A percentile compares a stretch with the other conserved stretches of the same genome.
Evolutionary conservation across 192 early-diverging fungal genomes (phyloP).

Genomic region (Bifiguratus adelaidae): DNA sequence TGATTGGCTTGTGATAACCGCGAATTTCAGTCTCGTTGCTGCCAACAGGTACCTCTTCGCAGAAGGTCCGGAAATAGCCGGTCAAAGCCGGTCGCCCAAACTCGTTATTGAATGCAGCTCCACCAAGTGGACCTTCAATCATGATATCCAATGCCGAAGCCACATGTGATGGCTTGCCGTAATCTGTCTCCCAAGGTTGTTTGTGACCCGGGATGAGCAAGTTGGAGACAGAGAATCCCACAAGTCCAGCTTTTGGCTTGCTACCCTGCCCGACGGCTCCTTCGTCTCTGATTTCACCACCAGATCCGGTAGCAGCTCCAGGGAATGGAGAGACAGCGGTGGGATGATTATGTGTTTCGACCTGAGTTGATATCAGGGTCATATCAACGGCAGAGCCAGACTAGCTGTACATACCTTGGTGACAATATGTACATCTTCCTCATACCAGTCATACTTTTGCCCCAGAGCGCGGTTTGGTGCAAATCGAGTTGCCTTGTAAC

Average conservation of each 20-base stretch:
- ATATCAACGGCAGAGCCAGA: not conserved
- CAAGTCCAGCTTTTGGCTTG: constrained; percentile 89
- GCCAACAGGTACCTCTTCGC: constrained; percentile 43
- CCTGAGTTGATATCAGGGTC: constrained; percentile 19
- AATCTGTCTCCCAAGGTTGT: constrained; percentile 90
- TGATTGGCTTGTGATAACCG: constrained; percentile 99
- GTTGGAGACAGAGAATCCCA: constrained; percentile 93
- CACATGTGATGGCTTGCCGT: constrained; percentile 82
- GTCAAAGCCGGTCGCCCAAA: constrained; percentile 92
- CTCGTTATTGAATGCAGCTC: constrained; percentile 99
- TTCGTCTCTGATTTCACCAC: constrained; percentile 99
- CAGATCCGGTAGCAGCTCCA: constrained; percentile 96
- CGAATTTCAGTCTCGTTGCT: constrained; percentile 56
- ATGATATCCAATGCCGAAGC: constrained; percentile 94
- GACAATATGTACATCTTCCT: constrained; percentile 79
- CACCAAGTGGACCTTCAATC: constrained; percentile 95
- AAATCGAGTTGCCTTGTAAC: constrained; percentile 51
- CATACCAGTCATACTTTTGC: constrained; percentile 46
- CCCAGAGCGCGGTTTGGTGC: constrained; percentile 26
- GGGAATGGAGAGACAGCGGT: constrained; percentile 98
- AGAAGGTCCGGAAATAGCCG: constrained; percentile 96
- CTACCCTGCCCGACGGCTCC: constrained; percentile 95
- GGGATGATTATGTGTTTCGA: constrained; percentile 99
- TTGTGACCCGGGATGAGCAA: constrained; percentile 80
- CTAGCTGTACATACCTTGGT: constrained; percentile 45